phyloP scores from a whole-genome alignment of 2,329 filamentous ascomycete species.

The Aureobasidium sp. region DNA sequence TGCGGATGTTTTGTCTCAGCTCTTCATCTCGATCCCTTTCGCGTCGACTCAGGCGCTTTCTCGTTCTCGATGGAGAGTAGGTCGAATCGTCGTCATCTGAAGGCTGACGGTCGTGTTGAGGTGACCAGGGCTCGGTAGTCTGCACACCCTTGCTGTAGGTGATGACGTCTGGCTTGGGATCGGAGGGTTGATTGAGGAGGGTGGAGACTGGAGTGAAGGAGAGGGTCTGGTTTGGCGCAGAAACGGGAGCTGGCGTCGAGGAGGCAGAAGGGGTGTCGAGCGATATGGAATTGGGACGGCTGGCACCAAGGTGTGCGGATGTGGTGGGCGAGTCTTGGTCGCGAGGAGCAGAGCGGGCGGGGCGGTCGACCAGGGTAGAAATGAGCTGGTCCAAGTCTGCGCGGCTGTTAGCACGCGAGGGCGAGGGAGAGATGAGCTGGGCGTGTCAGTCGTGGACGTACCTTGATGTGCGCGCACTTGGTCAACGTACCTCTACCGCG shows the following conservation, averaged over 20 bases:
- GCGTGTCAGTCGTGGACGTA: conserved; percentile 23
- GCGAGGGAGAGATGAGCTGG: conserved; percentile 62
- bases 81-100: conserved; percentile 57
- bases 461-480: conserved; percentile 8
- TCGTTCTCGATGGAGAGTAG: conserved; percentile 47
- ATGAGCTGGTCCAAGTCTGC: conserved; percentile 80
- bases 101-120: conserved; percentile 45
- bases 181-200: conserved; percentile 72
- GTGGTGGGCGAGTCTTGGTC: conserved; percentile 82
- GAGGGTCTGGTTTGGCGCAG: conserved; percentile 55
- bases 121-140: conserved; percentile 68
- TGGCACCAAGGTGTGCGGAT: conserved; percentile 68
- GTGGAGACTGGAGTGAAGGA: conserved; percentile 67
- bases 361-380: conserved; percentile 70
- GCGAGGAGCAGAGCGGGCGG: conserved; percentile 63
- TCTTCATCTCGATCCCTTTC: conserved; percentile 83
- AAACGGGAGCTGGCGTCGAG: conserved; percentile 32
- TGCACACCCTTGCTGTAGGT: conserved; percentile 98
- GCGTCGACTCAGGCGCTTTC: conserved; percentile 69
- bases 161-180: conserved; percentile 68
- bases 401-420: conserved; percentile 61
- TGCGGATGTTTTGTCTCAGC: conserved; percentile 72
- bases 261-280: conserved; percentile 61
- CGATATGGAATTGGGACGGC: conserved; percentile 33
- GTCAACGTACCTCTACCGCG: conserved; percentile 58